These are phyloP conservation scores for Isoetes engelmannii DNA, from an alignment of 83 land plant species.

Conservation along the genomic window DNA sequence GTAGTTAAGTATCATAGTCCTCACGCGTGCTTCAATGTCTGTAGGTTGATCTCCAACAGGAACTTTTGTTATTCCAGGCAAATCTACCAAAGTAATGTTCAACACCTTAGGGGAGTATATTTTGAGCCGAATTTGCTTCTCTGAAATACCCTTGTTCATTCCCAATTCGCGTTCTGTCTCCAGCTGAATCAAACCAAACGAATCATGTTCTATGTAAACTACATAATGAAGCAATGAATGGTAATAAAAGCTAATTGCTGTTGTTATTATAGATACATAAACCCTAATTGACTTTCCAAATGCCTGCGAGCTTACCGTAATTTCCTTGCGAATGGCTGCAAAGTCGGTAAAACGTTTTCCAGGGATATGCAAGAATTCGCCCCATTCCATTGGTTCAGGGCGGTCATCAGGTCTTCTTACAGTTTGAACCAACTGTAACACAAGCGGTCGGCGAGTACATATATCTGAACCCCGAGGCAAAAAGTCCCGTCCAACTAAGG, in stretches of 20 bases:
- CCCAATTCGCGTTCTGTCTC: constrained; percentile 60
- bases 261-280: neutral
- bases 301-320: constrained; percentile 44
- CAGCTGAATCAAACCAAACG: constrained; percentile 23
- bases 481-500: constrained; percentile 81
- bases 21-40: constrained; percentile 75
- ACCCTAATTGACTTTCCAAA: neutral
- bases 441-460: constrained; percentile 82
- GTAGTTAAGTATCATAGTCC: constrained; percentile 86
- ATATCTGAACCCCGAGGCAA: constrained; percentile 78
- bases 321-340: constrained; percentile 60
- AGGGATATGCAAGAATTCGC: constrained; percentile 81
- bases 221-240: neutral
- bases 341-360: constrained; percentile 69
- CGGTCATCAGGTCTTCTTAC: constrained; percentile 34
- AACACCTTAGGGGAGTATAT: constrained; percentile 61
- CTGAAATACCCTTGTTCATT: constrained; percentile 60
- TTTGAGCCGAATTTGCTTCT: constrained; percentile 55
- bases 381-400: constrained; percentile 55
- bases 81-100: constrained; percentile 62
- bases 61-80: constrained; percentile 75
- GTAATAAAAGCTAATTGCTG: neutral
- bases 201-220: neutral
- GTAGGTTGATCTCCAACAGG: constrained; percentile 73
- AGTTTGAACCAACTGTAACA: constrained; percentile 65